Evolutionary conservation across 1,284 basidiomycete species (phyloP).

Genomic region (Trichosporon ovoides): DNA sequence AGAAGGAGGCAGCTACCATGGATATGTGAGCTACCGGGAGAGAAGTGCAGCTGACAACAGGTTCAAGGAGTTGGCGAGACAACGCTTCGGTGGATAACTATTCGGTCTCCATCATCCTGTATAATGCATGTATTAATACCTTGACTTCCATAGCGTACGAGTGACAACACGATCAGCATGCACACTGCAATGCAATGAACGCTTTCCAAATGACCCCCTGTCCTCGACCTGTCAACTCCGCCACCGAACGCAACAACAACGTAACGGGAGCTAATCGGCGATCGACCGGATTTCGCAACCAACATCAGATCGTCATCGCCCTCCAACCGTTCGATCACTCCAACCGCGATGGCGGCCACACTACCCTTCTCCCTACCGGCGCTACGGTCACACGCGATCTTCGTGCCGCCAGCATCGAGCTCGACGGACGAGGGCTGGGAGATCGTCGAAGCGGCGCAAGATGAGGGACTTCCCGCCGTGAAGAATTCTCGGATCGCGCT

Average conservation of each 20-base stretch:
- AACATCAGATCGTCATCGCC: slow-evolving; percentile 1
- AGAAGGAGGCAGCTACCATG: slow-evolving; percentile 46
- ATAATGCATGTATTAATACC: background rate
- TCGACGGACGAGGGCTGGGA: slow-evolving; percentile 36
- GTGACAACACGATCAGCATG: too few species aligned
- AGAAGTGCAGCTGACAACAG: slow-evolving; percentile 15
- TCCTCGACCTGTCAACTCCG: too few species aligned
- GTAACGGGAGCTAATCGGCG: slow-evolving; percentile 2
- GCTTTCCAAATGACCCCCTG: too few species aligned
- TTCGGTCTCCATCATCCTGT: background rate
- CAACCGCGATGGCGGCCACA: slow-evolving; percentile 12
- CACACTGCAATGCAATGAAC: too few species aligned
- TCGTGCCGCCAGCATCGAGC: slow-evolving; percentile 28
- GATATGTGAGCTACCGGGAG: slow-evolving; percentile 38
- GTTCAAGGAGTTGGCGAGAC: slow-evolving; percentile 41
- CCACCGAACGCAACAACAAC: background rate
- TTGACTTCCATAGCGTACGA: too few species aligned
- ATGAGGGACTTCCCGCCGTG: slow-evolving; percentile 14
- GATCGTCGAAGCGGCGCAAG: slow-evolving; percentile 26
- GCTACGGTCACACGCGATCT: slow-evolving; percentile 39
- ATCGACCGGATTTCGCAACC: background rate
- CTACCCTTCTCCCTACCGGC: slow-evolving; percentile 33
- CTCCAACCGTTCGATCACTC: background rate
- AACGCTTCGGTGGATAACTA: slow-evolving; percentile 30
- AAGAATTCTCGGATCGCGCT: slow-evolving; percentile 57